Evolutionary conservation across 2,329 filamentous ascomycete species (phyloP).

Genomic region (Colletotrichum endophyticum): DNA sequence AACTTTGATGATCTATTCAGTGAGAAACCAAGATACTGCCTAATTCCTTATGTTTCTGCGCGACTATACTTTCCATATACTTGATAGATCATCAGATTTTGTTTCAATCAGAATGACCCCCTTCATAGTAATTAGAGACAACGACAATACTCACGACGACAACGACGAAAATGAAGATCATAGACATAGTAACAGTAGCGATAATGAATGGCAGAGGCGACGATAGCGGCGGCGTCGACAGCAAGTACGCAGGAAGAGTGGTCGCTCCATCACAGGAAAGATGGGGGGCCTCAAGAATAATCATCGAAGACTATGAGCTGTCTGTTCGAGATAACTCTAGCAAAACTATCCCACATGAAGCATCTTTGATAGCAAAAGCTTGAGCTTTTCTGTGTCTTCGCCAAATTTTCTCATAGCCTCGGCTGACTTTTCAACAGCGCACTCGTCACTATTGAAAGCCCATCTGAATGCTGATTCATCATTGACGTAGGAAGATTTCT

Average conservation of each 20-base stretch:
- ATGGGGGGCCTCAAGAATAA: rapidly evolving
- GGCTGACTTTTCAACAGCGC: constrained; percentile 80
- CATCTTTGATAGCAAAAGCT: constrained; percentile 61
- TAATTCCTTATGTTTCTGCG: background rate
- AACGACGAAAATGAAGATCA: background rate
- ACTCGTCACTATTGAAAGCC: constrained; percentile 81
- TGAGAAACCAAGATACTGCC: background rate
- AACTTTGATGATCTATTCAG: background rate
- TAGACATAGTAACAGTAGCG: rapidly evolving
- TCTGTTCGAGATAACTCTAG: background rate
- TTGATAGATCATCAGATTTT: background rate
- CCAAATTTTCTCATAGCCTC: constrained; percentile 84
- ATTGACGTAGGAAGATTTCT: constrained; percentile 72
- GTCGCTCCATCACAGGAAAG: background rate
- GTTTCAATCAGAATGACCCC: background rate
- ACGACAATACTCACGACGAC: background rate
- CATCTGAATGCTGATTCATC: constrained; percentile 77
- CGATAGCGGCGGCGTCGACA: too few relatives aligned
- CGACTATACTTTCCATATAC: background rate
- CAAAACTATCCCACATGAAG: background rate
- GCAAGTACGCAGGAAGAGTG: background rate
- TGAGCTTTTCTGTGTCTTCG: constrained; percentile 75
- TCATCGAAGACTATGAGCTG: background rate
- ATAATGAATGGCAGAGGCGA: background rate
- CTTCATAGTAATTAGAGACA: too few relatives aligned